Conservation (phyloP, 352 stramenopile species). For the Phytophthora citricola region DNA sequence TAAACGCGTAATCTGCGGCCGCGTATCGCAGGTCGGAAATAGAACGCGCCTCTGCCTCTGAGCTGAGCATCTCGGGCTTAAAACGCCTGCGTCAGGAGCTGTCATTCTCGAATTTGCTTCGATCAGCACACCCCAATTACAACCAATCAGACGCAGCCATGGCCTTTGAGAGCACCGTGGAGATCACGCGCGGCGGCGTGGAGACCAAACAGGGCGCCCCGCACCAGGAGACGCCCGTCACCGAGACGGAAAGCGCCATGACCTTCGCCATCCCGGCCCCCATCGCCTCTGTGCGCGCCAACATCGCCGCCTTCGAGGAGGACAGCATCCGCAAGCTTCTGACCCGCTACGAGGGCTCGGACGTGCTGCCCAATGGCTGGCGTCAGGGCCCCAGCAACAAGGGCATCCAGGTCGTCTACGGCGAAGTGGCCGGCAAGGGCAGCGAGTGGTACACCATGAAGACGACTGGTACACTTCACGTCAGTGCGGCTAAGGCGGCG, state of each 20-base stretch:
- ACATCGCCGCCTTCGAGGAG: conserved; percentile 60
- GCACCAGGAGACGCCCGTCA: conserved; percentile 44
- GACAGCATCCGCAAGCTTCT: conserved; percentile 64
- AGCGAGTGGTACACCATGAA: conserved; percentile 81
- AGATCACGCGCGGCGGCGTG: conserved; percentile 50
- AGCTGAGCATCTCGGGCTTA: background rate
- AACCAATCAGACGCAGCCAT: conserved; percentile 25
- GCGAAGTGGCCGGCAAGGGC: conserved; percentile 49
- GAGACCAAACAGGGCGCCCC: conserved; percentile 48
- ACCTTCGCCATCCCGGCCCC: conserved; percentile 60
- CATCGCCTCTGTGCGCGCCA: conserved; percentile 52
- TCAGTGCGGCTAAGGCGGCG: conserved; percentile 60
- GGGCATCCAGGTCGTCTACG: conserved; percentile 79
- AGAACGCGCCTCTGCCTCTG: conserved; percentile 18
- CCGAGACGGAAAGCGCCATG: conserved; percentile 27
- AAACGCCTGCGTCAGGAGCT: conserved; percentile 5
- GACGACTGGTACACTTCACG: conserved; percentile 64
- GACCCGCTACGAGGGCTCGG: conserved; percentile 59
- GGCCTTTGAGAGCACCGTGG: conserved; percentile 59
- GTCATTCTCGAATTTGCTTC: conserved; percentile 51
- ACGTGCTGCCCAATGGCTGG: conserved; percentile 75
- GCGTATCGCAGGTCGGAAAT: conserved; percentile 26
- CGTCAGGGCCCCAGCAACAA: conserved; percentile 67
- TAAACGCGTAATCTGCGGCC: conserved; percentile 16
- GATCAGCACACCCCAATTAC: conserved; percentile 10